Conservation (phyloP, 768 basidiomycete species). For the Boletellus ananas region DNA sequence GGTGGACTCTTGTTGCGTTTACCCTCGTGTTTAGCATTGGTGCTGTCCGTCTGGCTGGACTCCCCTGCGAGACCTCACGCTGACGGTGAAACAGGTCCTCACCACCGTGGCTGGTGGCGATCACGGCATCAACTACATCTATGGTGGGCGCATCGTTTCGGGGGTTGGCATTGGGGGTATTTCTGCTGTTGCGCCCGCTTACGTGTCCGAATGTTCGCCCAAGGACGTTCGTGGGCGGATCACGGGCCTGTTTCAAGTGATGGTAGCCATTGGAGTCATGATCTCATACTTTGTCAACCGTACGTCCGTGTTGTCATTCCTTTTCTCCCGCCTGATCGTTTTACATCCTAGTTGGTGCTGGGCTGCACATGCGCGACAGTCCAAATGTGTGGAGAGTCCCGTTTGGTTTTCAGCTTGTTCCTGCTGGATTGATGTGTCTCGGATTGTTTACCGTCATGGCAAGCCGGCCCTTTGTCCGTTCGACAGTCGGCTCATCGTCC, state of each 20-base stretch:
- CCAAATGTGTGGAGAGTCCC: conserved; percentile 64
- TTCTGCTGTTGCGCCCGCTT: conserved; percentile 80
- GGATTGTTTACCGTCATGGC: conserved; percentile 67
- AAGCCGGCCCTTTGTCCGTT: neutral
- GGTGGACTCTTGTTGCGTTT: conserved; percentile 58
- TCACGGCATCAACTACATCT: conserved; percentile 65
- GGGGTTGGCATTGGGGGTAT: conserved; percentile 83
- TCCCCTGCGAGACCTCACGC: neutral
- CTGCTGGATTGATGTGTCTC: conserved; percentile 64
- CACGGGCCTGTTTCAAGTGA: conserved; percentile 83
- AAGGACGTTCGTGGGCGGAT: conserved; percentile 84
- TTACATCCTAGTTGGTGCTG: conserved; percentile 49
- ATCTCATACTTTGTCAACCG: conserved; percentile 80
- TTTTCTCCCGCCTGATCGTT: neutral
- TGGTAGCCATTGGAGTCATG: conserved; percentile 82
- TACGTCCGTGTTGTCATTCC: conserved; percentile 34
- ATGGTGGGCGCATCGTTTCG: conserved; percentile 74
- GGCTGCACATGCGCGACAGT: conserved; percentile 46
- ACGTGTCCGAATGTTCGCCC: conserved; percentile 83
- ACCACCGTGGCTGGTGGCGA: conserved; percentile 60
- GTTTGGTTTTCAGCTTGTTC: conserved; percentile 72
- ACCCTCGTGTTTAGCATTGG: conserved; percentile 64
- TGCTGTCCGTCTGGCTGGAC: conserved; percentile 49
- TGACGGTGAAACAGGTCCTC: conserved; percentile 45
- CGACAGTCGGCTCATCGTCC: conserved; percentile 7